phyloP scores from a whole-genome alignment of 805 yeast genomes.

The Starmerella sp. region DNA sequence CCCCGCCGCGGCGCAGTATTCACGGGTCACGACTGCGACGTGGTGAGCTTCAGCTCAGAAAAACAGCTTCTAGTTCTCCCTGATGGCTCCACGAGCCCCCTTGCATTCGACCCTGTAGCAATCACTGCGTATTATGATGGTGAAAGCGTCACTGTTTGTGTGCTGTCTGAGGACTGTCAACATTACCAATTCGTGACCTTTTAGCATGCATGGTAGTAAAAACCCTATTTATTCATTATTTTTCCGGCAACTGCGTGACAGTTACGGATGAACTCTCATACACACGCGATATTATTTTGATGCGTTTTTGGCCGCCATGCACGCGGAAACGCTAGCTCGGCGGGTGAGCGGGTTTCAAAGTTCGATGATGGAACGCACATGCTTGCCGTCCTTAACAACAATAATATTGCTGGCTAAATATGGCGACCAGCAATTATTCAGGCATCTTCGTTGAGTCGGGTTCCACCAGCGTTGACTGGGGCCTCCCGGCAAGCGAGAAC shows the following conservation, averaged over 20 bases:
- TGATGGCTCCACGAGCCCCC: background rate
- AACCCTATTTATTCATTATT: background rate
- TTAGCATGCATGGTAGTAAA: background rate
- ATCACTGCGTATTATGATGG: slow-evolving; percentile 1
- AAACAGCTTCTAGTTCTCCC: background rate
- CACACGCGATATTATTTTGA: background rate
- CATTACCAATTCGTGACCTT: slow-evolving; percentile 11
- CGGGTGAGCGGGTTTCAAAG: background rate
- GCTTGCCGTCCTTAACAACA: background rate
- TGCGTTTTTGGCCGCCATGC: background rate
- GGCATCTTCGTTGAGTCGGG: background rate
- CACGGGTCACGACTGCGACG: background rate
- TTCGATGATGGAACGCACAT: background rate
- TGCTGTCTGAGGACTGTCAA: slow-evolving; percentile 13
- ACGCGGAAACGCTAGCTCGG: background rate
- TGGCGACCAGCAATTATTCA: background rate
- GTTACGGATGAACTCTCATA: too few relatives aligned
- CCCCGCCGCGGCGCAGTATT: slow-evolving; percentile 1
- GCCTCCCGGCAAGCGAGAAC: background rate
- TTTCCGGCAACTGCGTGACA: too few relatives aligned
- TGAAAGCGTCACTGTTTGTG: slow-evolving; percentile 1
- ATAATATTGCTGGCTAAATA: background rate
- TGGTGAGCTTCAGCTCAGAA: background rate
- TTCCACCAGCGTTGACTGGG: background rate
- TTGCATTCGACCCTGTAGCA: slow-evolving; percentile 12